Evolutionary conservation across 2,329 filamentous ascomycete species (phyloP), one percentile per base, ranked within the genome.

Genomic region (Diaporthe vaccinii): DNA sequence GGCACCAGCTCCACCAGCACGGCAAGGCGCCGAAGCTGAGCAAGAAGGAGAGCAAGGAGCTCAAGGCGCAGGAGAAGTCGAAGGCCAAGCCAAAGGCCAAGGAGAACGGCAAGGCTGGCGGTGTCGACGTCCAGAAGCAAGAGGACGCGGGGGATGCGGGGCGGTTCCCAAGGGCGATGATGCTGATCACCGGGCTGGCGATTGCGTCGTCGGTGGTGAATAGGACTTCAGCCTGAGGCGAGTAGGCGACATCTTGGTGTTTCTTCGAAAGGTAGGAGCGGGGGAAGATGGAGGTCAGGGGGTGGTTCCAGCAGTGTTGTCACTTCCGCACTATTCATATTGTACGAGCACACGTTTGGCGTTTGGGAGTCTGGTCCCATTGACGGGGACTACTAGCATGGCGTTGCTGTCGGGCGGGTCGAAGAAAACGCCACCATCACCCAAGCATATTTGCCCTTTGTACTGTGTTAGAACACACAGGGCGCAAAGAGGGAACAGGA

Each of bases 131-230:
- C 61, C 25, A 28, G 44, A 61, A 39, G 6, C 61, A 36, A 17
- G 62, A 74, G 34, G 68, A 71, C 20, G 73, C 41, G 0, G 71
- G n/a, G 6, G 67, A 39, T 10, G 62, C 69, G 6, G 57, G 72
- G 39, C 31, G 74, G 9, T 72, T 83, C 41, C 79, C 81, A 0
- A 73, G 78, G 25, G 78, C 83, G 69, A 79, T 82, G 77, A 78
- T 82, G 78, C 57, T 82, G 62, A 78, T 83, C 76, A 81, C 82
- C 5, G 79, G 82, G 9, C 71, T 80, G 77, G 78, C 79, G 4
- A 74, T 81, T 53, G 72, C 80, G 3, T 79, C 80, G 36, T 77
- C 79, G 68, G 76, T 80, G 67, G 75, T 80, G 10, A 72, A 78
- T 57, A 74, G 74, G 61, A 34, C 49, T 4, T 72, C 71, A 25